Conservation (phyloP, 148 eudicot species). For the Fagopyrum tataricum region DNA sequence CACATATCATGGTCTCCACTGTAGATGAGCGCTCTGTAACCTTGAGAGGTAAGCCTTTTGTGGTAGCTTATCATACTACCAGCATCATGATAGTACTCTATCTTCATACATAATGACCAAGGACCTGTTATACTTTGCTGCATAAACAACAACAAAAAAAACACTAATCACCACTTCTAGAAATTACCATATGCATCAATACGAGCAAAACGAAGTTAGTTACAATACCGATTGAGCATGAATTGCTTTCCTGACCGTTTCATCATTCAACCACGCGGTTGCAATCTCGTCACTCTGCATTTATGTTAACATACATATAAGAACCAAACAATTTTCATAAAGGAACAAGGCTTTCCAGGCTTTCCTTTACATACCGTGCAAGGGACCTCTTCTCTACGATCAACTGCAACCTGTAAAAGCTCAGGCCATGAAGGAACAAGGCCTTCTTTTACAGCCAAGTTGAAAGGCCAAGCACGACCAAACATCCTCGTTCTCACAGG, state of each 20-base stretch:
- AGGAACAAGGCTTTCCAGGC: not conserved
- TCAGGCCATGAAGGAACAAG: constrained; percentile 43
- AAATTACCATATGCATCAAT: not conserved
- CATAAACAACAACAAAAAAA: not conserved
- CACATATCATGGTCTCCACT: constrained; percentile 15
- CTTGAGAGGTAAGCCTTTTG: constrained; percentile 36
- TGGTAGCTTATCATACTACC: constrained; percentile 45
- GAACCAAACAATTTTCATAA: not conserved
- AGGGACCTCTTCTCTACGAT: constrained; percentile 23
- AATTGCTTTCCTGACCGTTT: constrained; percentile 35
- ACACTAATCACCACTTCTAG: not conserved
- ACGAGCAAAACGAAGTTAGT: not conserved
- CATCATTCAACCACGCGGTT: constrained; percentile 31
- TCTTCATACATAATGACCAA: constrained; percentile 38
- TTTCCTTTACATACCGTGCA: constrained; percentile 29
- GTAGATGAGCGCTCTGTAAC: constrained; percentile 39
- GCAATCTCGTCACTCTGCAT: constrained; percentile 28
- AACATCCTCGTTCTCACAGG: constrained; percentile 38
- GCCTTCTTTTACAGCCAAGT: constrained; percentile 27
- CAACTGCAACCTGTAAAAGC: constrained; percentile 5
- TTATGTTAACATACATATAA: not conserved
- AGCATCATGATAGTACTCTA: constrained; percentile 27
- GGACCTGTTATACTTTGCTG: constrained; percentile 31
- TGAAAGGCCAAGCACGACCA: constrained; percentile 44
- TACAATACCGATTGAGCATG: constrained; percentile 32